Conservation (phyloP, 805 yeast genomes). For the Metschnikowia matae region DNA sequence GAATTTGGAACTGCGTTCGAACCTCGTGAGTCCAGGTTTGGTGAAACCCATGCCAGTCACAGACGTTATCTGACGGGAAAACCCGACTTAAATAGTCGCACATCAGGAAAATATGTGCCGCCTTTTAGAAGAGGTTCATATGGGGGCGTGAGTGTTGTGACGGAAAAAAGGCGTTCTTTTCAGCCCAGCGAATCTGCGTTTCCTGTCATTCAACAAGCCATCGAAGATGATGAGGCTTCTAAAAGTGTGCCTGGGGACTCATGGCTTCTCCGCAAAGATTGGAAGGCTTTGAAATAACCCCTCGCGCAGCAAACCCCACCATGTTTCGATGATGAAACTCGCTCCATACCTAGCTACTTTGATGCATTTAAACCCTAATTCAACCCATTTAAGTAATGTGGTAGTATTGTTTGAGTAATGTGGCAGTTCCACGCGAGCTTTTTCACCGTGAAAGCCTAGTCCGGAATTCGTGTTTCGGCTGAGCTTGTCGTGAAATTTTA, state of each 20-base stretch:
- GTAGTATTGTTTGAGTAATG: neutral
- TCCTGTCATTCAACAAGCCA: conserved; percentile 11
- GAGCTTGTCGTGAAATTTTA: neutral
- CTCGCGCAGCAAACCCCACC: neutral
- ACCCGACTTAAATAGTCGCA: neutral
- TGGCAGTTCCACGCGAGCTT: too few species aligned
- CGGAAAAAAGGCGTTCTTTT: conserved; percentile 15
- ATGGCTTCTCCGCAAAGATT: conserved; percentile 16
- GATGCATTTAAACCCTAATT: neutral
- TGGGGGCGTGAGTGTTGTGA: conserved; percentile 9
- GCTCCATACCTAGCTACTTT: neutral
- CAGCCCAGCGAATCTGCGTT: conserved; percentile 9
- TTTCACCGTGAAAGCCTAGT: too few species aligned
- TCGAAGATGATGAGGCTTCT: conserved; percentile 11
- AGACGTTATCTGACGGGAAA: conserved; percentile 7
- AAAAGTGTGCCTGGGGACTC: conserved; percentile 16
- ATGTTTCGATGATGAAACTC: neutral
- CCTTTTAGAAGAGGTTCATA: conserved; percentile 62
- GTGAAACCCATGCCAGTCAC: conserved; percentile 1
- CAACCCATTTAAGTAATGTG: neutral
- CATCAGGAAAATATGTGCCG: conserved; percentile 59
- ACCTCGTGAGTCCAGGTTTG: neutral
- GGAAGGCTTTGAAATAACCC: conserved; percentile 6
- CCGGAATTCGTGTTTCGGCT: too few species aligned
- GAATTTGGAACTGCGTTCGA: conserved; percentile 1